Evolutionary conservation across 805 yeast species (phyloP).

Genomic region (Saturnispora halmiae): DNA sequence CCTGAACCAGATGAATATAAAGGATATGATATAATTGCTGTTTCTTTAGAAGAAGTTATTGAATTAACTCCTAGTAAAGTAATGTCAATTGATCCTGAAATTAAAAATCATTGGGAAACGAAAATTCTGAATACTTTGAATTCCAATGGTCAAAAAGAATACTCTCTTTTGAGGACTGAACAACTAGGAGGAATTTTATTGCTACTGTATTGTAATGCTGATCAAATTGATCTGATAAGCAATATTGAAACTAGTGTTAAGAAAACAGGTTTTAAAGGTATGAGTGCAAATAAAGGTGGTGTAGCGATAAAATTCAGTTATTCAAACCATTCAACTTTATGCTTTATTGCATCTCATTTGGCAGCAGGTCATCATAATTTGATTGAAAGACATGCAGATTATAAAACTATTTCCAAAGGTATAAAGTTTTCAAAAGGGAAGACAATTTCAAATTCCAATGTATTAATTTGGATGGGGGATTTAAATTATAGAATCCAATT

Average conservation of each 20-base stretch:
- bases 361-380: constrained; percentile 86
- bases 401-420: constrained; percentile 66
- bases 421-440: constrained; percentile 52
- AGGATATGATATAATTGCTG: constrained; percentile 59
- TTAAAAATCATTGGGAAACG: constrained; percentile 56
- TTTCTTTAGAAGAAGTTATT: constrained; percentile 86
- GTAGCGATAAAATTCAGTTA: constrained; percentile 47
- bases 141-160: constrained; percentile 29
- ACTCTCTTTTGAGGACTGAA: constrained; percentile 52
- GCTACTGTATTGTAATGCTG: constrained; percentile 55
- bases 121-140: constrained; percentile 43
- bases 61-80: constrained; percentile 79
- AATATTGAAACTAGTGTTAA: constrained; percentile 65
- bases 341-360: constrained; percentile 78
- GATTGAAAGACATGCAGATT: constrained; percentile 80
- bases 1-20: constrained; percentile 31
- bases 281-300: constrained; percentile 58
- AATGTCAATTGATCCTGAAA: constrained; percentile 62
- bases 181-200: constrained; percentile 81
- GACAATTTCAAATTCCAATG: constrained; percentile 67
- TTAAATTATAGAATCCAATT: constrained; percentile 76
- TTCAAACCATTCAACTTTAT: constrained; percentile 51
- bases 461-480: constrained; percentile 87
- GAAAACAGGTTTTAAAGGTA: constrained; percentile 92
- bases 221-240: constrained; percentile 42